Evolutionary conservation across 2,329 filamentous ascomycete species (phyloP).

Genomic region (Neofusicoccum cordaticola): DNA sequence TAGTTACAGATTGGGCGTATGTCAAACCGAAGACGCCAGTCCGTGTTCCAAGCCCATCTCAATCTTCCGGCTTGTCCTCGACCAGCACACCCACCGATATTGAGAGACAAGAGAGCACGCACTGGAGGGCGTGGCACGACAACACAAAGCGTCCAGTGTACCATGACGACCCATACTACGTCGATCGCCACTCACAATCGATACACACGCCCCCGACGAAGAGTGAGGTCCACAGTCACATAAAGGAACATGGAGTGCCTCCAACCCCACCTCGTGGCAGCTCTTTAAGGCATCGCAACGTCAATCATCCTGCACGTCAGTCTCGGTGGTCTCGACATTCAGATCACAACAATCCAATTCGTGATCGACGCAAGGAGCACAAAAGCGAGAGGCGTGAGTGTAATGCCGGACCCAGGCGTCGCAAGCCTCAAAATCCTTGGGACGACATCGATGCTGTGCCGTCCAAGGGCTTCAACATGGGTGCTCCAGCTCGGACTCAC

Average conservation of each 20-base stretch:
- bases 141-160: neutral
- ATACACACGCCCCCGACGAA: neutral
- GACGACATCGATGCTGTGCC: neutral
- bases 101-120: conserved; percentile 4
- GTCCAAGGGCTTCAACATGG: neutral
- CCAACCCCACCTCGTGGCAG: neutral
- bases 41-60: conserved; percentile 1
- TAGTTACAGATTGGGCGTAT: conserved; percentile 32
- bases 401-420: neutral
- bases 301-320: conserved; percentile 19
- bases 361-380: conserved; percentile 2
- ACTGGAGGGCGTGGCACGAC: conserved; percentile 14
- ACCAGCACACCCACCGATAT: neutral
- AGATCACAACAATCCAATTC: neutral
- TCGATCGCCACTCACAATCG: neutral
- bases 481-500: conserved; percentile 29
- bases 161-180: neutral
- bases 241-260: neutral
- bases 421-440: neutral
- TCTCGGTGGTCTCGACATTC: neutral
- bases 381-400: neutral
- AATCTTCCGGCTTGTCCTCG: neutral
- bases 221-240: neutral
- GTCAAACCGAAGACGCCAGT: neutral
- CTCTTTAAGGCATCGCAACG: conserved; percentile 9